Evolutionary conservation across 2,329 filamentous ascomycete species (phyloP).

Genomic region (Fusarium anguioides): DNA sequence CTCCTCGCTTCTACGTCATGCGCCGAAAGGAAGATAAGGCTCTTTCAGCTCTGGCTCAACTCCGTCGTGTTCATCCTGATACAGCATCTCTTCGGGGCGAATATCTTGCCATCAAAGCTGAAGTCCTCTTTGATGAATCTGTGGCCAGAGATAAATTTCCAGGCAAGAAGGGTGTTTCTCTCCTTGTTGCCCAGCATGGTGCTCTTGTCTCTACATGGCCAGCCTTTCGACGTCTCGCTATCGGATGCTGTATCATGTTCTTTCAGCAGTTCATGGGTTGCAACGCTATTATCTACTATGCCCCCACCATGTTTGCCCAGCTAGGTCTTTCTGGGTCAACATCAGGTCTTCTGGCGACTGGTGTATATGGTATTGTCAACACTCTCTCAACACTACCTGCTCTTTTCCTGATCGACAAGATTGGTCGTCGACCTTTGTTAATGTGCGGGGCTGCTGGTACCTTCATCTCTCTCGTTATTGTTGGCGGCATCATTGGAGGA

Average conservation of each 20-base stretch:
- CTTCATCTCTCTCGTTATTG: constrained; percentile 67
- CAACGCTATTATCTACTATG: constrained; percentile 66
- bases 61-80: constrained; percentile 33
- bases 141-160: constrained; percentile 49
- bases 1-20: constrained; percentile 44
- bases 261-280: constrained; percentile 60
- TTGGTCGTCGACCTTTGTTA: constrained; percentile 72
- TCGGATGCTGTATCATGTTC: constrained; percentile 65
- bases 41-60: constrained; percentile 33
- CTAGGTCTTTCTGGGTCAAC: constrained; percentile 57
- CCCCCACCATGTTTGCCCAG: constrained; percentile 53
- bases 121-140: constrained; percentile 38
- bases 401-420: constrained; percentile 63
- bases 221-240: constrained; percentile 56
- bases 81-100: constrained; percentile 40
- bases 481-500: constrained; percentile 61
- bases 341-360: constrained; percentile 63
- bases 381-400: constrained; percentile 57
- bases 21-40: constrained; percentile 43
- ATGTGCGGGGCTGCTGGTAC: constrained; percentile 72
- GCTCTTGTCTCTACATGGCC: constrained; percentile 40
- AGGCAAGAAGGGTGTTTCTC: constrained; percentile 31
- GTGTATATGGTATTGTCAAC: constrained; percentile 68
- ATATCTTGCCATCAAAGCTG: constrained; percentile 43
- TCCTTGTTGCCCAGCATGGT: constrained; percentile 50